Percentiles rank a stretch among this genome's conserved stretches.
Evolutionary conservation across 2,329 filamentous ascomycete species (phyloP).

Genomic region (Lecanicillium sp.): DNA sequence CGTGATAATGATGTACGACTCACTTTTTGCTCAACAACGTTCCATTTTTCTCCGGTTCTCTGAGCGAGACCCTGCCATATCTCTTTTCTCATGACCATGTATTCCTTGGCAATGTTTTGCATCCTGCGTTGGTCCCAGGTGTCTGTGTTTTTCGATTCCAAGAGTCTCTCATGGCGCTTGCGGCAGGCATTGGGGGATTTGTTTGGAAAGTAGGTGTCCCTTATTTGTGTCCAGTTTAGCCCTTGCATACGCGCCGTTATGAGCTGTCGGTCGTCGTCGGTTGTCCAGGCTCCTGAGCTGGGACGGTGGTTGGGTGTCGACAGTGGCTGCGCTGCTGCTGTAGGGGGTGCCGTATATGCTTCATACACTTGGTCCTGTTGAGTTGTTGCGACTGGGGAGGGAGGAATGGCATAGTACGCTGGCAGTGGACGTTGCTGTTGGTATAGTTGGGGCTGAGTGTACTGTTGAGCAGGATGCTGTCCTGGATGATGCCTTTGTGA

Average conservation of each 20-base stretch:
- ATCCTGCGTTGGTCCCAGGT: constrained; percentile 74
- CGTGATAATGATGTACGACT: constrained; percentile 11
- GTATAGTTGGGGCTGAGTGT: not conserved
- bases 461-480: not conserved
- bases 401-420: constrained; percentile 22
- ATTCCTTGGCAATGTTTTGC: constrained; percentile 66
- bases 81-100: constrained; percentile 70
- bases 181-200: constrained; percentile 81
- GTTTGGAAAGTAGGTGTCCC: constrained; percentile 63
- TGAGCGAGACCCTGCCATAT: constrained; percentile 72
- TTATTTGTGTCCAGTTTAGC: constrained; percentile 78
- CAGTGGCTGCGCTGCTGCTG: constrained; percentile 2
- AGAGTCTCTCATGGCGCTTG: constrained; percentile 77
- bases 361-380: not conserved
- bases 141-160: constrained; percentile 65
- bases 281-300: constrained; percentile 62
- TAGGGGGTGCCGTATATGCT: not conserved
- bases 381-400: not conserved
- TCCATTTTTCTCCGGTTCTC: constrained; percentile 78
- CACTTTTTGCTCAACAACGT: constrained; percentile 56
- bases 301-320: constrained; percentile 32
- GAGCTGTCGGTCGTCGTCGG: constrained; percentile 65
- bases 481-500: not conserved
- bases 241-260: constrained; percentile 63
- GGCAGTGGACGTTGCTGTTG: not conserved